Conservation (phyloP, 2,329 filamentous ascomycete genomes). For the Venturia carpophila region DNA sequence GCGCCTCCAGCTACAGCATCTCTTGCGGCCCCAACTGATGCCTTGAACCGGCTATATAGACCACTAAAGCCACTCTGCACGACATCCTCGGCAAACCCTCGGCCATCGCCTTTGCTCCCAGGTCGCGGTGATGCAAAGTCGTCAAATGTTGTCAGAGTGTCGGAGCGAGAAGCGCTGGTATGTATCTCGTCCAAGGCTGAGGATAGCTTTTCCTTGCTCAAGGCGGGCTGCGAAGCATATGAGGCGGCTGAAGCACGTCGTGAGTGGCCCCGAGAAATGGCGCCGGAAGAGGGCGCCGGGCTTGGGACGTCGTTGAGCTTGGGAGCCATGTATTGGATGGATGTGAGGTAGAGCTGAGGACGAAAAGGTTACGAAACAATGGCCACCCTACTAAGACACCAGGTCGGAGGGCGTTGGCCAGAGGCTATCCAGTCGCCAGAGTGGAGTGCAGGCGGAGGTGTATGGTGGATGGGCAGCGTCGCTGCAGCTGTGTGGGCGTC, state of each 20-base stretch:
- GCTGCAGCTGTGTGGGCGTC: constrained; percentile 3
- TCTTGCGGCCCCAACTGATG: constrained; percentile 66
- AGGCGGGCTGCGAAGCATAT: neutral
- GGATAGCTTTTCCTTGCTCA: constrained; percentile 67
- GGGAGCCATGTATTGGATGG: constrained; percentile 10
- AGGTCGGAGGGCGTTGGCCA: neutral
- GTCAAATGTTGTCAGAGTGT: constrained; percentile 84
- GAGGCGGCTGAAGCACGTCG: constrained; percentile 17
- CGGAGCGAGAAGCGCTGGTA: constrained; percentile 75
- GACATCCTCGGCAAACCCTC: constrained; percentile 60
- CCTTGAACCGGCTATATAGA: constrained; percentile 76
- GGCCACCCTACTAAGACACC: neutral
- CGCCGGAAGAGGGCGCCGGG: constrained; percentile 15
- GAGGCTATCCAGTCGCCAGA: neutral
- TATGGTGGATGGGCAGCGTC: neutral
- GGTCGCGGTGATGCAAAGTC: constrained; percentile 68
- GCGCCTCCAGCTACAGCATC: constrained; percentile 38
- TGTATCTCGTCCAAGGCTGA: constrained; percentile 82
- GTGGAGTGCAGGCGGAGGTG: constrained; percentile 9
- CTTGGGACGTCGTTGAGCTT: neutral
- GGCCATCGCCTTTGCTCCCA: constrained; percentile 54
- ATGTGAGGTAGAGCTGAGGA: neutral
- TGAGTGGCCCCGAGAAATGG: constrained; percentile 4
- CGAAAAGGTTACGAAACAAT: neutral
- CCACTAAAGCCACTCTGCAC: constrained; percentile 83